Evolutionary conservation across 768 basidiomycete species (phyloP), one percentile per base, ranked within the genome.

Genomic region (Leccinum truebloodii): DNA sequence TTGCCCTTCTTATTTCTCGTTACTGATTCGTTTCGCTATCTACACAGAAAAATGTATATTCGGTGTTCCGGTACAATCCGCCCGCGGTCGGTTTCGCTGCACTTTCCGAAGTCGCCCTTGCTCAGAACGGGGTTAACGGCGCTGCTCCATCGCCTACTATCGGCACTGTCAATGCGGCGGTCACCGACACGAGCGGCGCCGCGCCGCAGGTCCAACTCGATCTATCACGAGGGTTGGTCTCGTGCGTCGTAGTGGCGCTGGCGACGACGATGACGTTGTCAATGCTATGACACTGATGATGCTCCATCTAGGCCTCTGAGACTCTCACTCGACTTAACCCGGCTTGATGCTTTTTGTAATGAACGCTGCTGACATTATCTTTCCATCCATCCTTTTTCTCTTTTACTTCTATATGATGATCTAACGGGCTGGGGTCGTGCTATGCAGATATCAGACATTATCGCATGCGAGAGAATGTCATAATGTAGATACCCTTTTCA

Each of bases 111-210:
- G 52, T 52, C 0, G 72, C 73, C 0, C 30, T 69, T 28, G 67
- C 72, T 14, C 24, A 60, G 59, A 74, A 74, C 16, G 73, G 73
- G 2, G 66, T 72, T 54, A 73, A 70, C 1, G 73, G 77, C 0
- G 10, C 65, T 0, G 76, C 81, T 0, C 88, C 89, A 1, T 76
- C 78, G 1, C 62, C 88, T 0, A 89, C 88, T 6, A 81, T 88
- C 54, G 88, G 85, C 2, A 73, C 80, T 0, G 79, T 75, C 13
- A 72, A 79, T 12, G 79, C 85, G 2, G 73, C 79, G 6, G 79
- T 86, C 12, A 80, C 81, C 6, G 64, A 48, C 30, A 26, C 37
- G 1, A 65, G 20, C 48, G 59, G 54, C 30, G 66, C 65, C 3
- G 14, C 34, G 18, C 54, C 57, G 6, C 46, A 37, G 10, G 24